Conservation (phyloP, 2,329 filamentous ascomycete genomes). For the Penicillium sp. region DNA sequence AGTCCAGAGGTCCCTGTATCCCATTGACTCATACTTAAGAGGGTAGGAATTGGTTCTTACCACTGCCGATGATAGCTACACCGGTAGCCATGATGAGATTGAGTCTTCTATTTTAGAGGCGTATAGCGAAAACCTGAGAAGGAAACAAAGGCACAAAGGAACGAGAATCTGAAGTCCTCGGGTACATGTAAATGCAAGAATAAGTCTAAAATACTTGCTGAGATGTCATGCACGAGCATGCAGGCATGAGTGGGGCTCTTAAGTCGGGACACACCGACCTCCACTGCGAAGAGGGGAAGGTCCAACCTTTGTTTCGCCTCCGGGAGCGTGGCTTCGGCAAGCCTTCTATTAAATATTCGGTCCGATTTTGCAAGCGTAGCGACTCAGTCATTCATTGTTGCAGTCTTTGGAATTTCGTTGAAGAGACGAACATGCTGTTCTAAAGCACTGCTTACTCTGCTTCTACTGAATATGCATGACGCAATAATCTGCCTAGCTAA, state of each 20-base stretch:
- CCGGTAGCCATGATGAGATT: constrained; percentile 36
- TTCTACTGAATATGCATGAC: background rate
- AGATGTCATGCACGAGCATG: constrained; percentile 14
- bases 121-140: background rate
- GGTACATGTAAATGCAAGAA: background rate
- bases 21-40: background rate
- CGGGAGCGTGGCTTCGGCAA: constrained; percentile 1
- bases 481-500: background rate
- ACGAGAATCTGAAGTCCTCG: background rate
- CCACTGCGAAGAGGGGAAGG: constrained; percentile 16
- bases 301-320: constrained; percentile 12
- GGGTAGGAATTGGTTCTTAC: constrained; percentile 23
- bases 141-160: background rate
- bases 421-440: background rate
- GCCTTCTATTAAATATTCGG: background rate
- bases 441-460: background rate
- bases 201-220: background rate
- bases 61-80: constrained; percentile 56
- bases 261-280: background rate
- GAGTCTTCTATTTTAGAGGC: background rate
- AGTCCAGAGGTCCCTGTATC: background rate
- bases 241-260: constrained; percentile 12
- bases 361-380: background rate
- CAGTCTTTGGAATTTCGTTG: background rate
- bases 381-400: background rate